Evolutionary conservation across 2,329 filamentous ascomycete genomes (phyloP), one percentile per base, ranked within the genome.

Genomic region (Fusarium sp.): DNA sequence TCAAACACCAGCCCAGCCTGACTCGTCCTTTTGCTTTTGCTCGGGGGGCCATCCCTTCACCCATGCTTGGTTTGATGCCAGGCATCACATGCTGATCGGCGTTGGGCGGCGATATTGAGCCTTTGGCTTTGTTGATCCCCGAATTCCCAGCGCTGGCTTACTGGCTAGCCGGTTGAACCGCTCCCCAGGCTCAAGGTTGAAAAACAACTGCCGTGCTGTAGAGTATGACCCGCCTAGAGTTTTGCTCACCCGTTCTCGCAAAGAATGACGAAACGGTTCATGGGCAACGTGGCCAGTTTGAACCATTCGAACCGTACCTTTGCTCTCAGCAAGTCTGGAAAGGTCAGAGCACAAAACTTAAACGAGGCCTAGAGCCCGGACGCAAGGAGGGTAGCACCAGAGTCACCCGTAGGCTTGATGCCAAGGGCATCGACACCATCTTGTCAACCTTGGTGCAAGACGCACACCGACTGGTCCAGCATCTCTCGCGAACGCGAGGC

Each of bases 321-420:
- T 44, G 6, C 20, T 44, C 13, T 44, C 40, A 23, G 18, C 40
- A 34, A 62, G 29, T n/a, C 29, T 29, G 25, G 51, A 40, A 18
- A 68, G 67, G 60, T 68, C 60, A 70, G 61, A 70, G 67, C 60
- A 70, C 64, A 44, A 65, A 58, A 59, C 61, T 54, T 65, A 62
- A 61, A 65, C 53, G 25, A 64, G 18, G 65, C 49, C 67, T 64
- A 31, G 51, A 70, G 49, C 42, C 57, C 33, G 38, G 51, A 64
- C 53, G 50, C 46, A 57, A 55, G 55, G 57, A 65, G 67, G 49
- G 53, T 44, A 64, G 40, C 36, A 50, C 54, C 62, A 58, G 51
- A 51, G 58, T 65, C 50, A 65, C 54, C 31, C 59, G 55, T 57
- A 57, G 60, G 55, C 64, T 62, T 59, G 38, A 62, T 69, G 61